These are phyloP conservation scores for Petunia secreta DNA, from an alignment of 257 asterid species.

Conservation along the genomic window DNA sequence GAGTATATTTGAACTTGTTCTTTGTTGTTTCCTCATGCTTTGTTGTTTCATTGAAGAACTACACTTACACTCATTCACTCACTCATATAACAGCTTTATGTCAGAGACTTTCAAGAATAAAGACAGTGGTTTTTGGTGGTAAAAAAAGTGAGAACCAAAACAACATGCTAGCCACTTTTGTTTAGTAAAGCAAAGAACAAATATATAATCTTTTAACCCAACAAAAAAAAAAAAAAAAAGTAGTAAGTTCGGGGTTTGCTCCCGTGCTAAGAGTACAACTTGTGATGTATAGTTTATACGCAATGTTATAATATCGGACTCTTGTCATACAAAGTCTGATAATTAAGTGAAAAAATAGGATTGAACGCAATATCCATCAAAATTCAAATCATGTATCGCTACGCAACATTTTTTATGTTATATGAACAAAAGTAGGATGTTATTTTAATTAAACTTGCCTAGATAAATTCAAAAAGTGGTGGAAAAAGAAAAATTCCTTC, in stretches of 20 bases:
- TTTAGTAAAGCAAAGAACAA: constrained; percentile 60
- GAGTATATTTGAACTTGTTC: neutral
- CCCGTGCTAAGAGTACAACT: too few relatives aligned
- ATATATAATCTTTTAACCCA: neutral
- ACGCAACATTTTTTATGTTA: too few relatives aligned
- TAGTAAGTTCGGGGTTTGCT: too few relatives aligned
- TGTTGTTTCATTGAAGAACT: constrained; percentile 25
- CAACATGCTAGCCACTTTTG: constrained; percentile 68
- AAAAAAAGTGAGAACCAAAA: constrained; percentile 43
- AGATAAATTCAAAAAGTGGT: constrained; percentile 40
- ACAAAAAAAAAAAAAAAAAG: neutral
- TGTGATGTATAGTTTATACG: too few relatives aligned
- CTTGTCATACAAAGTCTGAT: too few relatives aligned
- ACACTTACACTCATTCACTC: constrained; percentile 37
- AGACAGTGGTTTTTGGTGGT: constrained; percentile 44
- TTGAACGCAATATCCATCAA: too few relatives aligned
- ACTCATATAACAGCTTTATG: constrained; percentile 34
- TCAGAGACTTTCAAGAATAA: constrained; percentile 33
- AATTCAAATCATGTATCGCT: too few relatives aligned
- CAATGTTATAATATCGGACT: too few relatives aligned
- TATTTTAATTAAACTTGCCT: constrained; percentile 14
- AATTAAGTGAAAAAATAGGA: too few relatives aligned
- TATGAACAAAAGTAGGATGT: neutral
- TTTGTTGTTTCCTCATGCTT: constrained; percentile 28
- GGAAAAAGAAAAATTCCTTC: constrained; percentile 44